These are phyloP conservation scores for Porpolomopsis calyptriformis DNA, from an alignment of 768 basidiomycete genomes.

Conservation along the genomic window DNA sequence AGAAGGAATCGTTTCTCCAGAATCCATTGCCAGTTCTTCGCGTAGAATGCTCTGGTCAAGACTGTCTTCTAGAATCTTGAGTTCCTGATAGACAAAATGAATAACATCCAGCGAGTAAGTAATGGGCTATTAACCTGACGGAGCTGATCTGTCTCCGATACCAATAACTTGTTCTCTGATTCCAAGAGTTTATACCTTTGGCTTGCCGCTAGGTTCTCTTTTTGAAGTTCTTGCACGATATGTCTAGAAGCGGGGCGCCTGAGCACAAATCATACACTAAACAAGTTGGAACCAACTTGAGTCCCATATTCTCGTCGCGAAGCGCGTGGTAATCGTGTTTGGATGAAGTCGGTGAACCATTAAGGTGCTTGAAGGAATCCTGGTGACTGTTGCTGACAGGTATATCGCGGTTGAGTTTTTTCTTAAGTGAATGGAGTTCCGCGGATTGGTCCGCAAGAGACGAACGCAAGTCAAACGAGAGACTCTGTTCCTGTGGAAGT, in stretches of 20 bases:
- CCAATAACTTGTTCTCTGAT: constrained; percentile 63
- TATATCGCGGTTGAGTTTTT: constrained; percentile 50
- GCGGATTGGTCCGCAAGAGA: constrained; percentile 25
- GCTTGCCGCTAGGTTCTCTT: constrained; percentile 54
- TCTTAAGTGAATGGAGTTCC: constrained; percentile 49
- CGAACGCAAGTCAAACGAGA: constrained; percentile 16
- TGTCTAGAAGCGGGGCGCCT: constrained; percentile 35
- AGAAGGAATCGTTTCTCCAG: not conserved
- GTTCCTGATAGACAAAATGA: constrained; percentile 37
- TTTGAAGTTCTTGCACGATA: constrained; percentile 81
- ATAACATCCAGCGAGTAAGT: not conserved
- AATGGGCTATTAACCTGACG: constrained; percentile 41
- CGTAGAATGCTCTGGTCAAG: constrained; percentile 48
- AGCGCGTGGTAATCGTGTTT: constrained; percentile 42
- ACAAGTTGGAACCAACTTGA: constrained; percentile 45
- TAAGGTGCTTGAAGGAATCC: constrained; percentile 17
- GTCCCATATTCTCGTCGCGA: constrained; percentile 66
- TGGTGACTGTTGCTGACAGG: constrained; percentile 33
- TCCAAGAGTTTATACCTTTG: constrained; percentile 65
- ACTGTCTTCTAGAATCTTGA: constrained; percentile 67
- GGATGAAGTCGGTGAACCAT: constrained; percentile 24
- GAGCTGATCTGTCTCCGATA: constrained; percentile 59
- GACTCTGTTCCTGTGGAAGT: constrained; percentile 9
- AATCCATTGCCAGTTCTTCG: constrained; percentile 34
- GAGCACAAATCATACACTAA: constrained; percentile 1